phyloP scores from a whole-genome alignment of 257 asterid species.

The Paulownia fortunei region DNA sequence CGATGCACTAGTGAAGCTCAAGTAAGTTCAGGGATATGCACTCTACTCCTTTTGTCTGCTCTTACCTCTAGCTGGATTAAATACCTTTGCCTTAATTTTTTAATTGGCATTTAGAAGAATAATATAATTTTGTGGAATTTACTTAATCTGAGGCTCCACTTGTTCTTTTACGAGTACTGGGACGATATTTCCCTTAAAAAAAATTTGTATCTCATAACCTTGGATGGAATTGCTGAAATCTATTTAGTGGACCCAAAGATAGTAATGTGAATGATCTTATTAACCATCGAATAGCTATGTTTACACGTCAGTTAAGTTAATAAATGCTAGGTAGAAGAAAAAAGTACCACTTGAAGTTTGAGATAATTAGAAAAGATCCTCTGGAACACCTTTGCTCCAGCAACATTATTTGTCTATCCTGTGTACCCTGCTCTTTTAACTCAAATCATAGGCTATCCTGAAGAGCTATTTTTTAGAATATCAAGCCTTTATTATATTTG shows the following conservation, averaged over 20 bases:
- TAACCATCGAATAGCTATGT: neutral
- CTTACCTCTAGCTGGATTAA: slow-evolving; percentile 17
- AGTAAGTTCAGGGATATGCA: slow-evolving; percentile 57
- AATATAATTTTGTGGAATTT: neutral
- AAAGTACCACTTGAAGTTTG: neutral
- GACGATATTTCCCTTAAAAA: neutral
- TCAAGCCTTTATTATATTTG: too few relatives aligned
- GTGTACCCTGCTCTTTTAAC: neutral
- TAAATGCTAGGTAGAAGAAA: neutral
- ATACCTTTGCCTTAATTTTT: neutral
- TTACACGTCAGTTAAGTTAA: neutral
- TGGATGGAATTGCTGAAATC: slow-evolving; percentile 5
- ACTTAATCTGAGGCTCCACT: neutral
- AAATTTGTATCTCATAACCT: neutral
- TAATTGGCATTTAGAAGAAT: slow-evolving; percentile 22
- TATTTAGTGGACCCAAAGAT: neutral
- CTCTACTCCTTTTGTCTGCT: slow-evolving; percentile 22
- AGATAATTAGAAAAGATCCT: neutral
- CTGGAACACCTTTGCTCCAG: neutral
- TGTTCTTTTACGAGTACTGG: slow-evolving; percentile 1
- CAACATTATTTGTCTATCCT: neutral
- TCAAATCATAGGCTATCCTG: too few relatives aligned
- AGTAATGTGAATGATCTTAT: neutral
- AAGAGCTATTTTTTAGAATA: too few relatives aligned
- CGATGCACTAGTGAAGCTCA: slow-evolving; percentile 81